These are phyloP conservation scores for Mycena latifolia DNA, from an alignment of 768 basidiomycete genomes.

Conservation along the genomic window DNA sequence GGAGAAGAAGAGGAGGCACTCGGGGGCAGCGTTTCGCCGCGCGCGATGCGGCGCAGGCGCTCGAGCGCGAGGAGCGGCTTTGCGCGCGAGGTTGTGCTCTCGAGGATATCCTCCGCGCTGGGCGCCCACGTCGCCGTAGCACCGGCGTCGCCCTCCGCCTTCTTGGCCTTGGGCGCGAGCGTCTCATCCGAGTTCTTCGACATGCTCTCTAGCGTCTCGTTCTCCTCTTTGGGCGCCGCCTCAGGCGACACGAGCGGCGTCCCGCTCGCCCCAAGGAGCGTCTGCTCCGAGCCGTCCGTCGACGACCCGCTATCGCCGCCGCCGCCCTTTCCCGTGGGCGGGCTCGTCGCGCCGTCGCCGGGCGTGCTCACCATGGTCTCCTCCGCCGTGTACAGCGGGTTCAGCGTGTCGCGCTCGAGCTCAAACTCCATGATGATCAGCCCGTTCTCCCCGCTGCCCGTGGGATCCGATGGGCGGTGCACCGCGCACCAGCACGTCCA, in stretches of 20 bases:
- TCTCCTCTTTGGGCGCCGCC: not conserved
- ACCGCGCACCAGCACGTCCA: slow-evolving; percentile 83
- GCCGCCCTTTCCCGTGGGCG: slow-evolving; percentile 19
- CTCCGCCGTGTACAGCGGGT: slow-evolving; percentile 67
- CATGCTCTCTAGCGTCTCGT: too few relatives aligned
- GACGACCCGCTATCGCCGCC: slow-evolving; percentile 16
- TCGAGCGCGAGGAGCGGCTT: slow-evolving; percentile 80
- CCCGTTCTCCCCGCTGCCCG: slow-evolving; percentile 32
- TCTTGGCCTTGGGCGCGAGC: slow-evolving; percentile 38
- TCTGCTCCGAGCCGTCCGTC: slow-evolving; percentile 36
- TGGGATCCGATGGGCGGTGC: slow-evolving; percentile 61
- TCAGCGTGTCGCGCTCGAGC: slow-evolving; percentile 75
- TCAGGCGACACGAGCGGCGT: not conserved
- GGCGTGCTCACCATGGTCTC: slow-evolving; percentile 6
- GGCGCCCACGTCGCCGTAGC: slow-evolving; percentile 53
- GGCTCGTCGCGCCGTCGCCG: slow-evolving; percentile 14
- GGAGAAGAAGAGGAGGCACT: slow-evolving; percentile 1
- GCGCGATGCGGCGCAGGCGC: slow-evolving; percentile 66
- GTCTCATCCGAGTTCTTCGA: too few relatives aligned
- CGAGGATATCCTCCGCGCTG: slow-evolving; percentile 70
- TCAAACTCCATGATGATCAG: slow-evolving; percentile 86
- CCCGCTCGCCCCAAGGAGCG: slow-evolving; percentile 6
- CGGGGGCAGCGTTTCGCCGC: slow-evolving; percentile 32
- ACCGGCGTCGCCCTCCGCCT: slow-evolving; percentile 10
- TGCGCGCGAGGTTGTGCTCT: slow-evolving; percentile 76